Percentiles rank a stretch among this genome's conserved stretches.
These are phyloP conservation scores for Malbranchea cinnamomea DNA, from an alignment of 2,329 filamentous ascomycete genomes.

Conservation along the genomic window DNA sequence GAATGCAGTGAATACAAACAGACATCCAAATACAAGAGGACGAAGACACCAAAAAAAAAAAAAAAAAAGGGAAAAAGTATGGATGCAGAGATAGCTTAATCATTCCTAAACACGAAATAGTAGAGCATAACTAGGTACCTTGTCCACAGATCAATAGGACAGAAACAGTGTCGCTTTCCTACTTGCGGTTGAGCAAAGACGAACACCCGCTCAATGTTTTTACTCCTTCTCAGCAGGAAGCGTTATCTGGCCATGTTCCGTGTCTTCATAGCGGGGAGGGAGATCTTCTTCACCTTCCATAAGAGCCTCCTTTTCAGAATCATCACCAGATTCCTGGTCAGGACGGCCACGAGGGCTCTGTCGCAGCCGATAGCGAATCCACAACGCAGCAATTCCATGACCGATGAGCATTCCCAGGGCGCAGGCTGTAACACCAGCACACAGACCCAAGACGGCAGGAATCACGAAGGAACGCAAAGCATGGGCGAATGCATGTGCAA, in stretches of 20 bases:
- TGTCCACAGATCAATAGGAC: no score
- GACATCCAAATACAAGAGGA: no score
- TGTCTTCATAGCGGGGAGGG: conserved; percentile 24
- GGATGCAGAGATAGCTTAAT: no score
- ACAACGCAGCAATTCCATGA: conserved; percentile 30
- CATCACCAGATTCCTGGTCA: conserved; percentile 21
- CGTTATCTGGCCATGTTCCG: conserved; percentile 14
- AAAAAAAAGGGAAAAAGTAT: no score
- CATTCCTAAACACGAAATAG: no score
- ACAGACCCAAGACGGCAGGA: conserved; percentile 30
- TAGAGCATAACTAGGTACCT: no score
- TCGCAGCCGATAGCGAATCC: conserved; percentile 26
- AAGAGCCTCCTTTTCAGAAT: conserved; percentile 28
- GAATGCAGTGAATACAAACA: no score
- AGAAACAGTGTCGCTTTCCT: no score
- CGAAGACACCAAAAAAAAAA: no score
- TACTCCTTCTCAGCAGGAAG: conserved; percentile 20
- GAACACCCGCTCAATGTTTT: no score
- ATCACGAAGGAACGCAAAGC: conserved; percentile 31
- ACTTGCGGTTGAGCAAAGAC: no score
- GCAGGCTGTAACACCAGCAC: conserved; percentile 31
- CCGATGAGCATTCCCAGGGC: conserved; percentile 34
- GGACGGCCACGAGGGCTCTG: conserved; percentile 14
- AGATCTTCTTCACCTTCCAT: conserved; percentile 19
- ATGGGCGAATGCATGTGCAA: conserved; percentile 25